Percentiles rank a stretch among this genome's conserved stretches.
These are phyloP conservation scores for Globisporangium polare DNA, from an alignment of 352 stramenopile genomes.

Conservation along the genomic window DNA sequence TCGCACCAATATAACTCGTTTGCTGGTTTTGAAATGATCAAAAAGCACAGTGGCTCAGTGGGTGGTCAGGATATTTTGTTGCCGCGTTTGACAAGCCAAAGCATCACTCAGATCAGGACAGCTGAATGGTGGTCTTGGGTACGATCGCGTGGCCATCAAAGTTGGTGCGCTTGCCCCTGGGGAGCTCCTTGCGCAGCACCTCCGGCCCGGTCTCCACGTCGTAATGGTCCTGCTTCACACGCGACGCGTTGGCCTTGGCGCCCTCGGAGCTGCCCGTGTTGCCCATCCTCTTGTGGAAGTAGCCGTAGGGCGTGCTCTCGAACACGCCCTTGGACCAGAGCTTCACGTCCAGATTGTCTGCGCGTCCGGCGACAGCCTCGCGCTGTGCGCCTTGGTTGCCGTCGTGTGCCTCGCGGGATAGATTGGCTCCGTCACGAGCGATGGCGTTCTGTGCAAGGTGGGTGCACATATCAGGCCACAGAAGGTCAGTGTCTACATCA, in stretches of 20 bases:
- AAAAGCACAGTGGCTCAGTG: no score
- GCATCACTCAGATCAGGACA: no score
- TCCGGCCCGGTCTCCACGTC: slow-evolving; percentile 48
- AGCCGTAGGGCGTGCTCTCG: slow-evolving; percentile 78
- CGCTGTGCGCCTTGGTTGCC: neutral
- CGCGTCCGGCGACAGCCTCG: slow-evolving; percentile 25
- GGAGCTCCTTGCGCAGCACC: slow-evolving; percentile 42
- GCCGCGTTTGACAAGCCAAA: no score
- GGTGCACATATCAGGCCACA: neutral
- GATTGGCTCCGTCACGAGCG: slow-evolving; percentile 36
- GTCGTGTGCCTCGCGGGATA: slow-evolving; percentile 19
- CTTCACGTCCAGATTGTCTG: slow-evolving; percentile 73
- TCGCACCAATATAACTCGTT: no score
- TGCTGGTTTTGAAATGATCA: no score
- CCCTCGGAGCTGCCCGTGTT: slow-evolving; percentile 36
- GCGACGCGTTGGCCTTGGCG: slow-evolving; percentile 56
- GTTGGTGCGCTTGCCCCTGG: slow-evolving; percentile 60
- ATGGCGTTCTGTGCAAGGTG: slow-evolving; percentile 32
- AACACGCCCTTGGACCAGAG: slow-evolving; percentile 70
- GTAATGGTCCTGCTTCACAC: slow-evolving; percentile 70
- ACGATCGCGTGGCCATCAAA: slow-evolving; percentile 42
- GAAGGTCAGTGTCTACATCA: neutral
- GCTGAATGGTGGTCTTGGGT: slow-evolving; percentile 44
- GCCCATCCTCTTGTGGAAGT: slow-evolving; percentile 84
- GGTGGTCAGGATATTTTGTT: no score